A percentile compares a stretch with the other conserved stretches of the same genome.
Conservation (phyloP, 495 filamentous ascomycete species). For the Xylaria bambusicola region DNA sequence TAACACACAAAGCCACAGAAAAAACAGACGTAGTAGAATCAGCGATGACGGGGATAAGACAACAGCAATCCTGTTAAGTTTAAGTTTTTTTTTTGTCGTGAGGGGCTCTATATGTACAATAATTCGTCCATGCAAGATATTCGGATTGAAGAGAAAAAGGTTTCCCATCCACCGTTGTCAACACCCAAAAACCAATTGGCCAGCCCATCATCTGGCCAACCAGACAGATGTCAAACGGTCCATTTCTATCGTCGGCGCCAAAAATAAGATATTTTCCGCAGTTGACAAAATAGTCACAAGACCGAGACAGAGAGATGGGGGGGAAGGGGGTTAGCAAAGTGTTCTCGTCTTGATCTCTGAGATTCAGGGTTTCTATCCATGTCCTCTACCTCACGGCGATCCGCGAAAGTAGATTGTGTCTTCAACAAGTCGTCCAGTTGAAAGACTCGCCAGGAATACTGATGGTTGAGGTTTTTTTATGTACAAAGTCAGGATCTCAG, state of each 20-base stretch:
- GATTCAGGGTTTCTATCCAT: too few species aligned
- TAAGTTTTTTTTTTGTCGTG: background rate
- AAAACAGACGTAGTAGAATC: too few species aligned
- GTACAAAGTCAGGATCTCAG: slow-evolving; percentile 8
- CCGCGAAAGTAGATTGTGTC: background rate
- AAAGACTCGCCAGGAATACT: too few species aligned
- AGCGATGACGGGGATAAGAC: background rate
- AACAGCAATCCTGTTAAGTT: background rate
- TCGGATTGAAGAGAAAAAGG: background rate
- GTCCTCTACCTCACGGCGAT: too few species aligned
- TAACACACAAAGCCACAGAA: background rate
- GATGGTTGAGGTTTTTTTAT: too few species aligned
- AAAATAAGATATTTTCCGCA: background rate
- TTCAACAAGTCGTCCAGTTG: background rate
- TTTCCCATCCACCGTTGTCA: slow-evolving; percentile 2
- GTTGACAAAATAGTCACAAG: background rate
- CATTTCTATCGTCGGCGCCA: background rate
- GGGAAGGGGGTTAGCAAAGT: background rate
- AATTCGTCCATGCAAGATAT: background rate
- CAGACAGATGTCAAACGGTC: background rate
- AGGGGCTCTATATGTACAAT: slow-evolving; percentile 12
- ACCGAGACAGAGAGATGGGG: background rate
- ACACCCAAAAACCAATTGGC: background rate
- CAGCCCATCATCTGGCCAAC: background rate
- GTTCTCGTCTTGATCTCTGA: too few species aligned